Conservation (phyloP, 805 yeast species). For the Komagataella pastoris region DNA sequence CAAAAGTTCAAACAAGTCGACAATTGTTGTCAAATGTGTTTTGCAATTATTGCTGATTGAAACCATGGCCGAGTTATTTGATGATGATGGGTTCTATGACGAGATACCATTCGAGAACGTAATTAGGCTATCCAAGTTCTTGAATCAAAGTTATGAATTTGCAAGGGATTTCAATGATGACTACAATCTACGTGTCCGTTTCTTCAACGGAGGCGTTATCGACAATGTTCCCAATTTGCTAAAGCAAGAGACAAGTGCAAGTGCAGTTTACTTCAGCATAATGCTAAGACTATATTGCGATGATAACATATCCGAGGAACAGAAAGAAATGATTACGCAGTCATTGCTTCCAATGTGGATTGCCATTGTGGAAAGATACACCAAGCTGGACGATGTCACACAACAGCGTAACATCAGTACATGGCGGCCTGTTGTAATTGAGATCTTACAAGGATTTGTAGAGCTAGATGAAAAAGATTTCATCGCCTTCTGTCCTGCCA, state of each 20-base stretch:
- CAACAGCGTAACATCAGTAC: slow-evolving; percentile 69
- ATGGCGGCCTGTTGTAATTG: slow-evolving; percentile 89
- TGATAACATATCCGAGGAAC: slow-evolving; percentile 31
- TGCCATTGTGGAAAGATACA: slow-evolving; percentile 56
- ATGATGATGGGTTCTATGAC: slow-evolving; percentile 52
- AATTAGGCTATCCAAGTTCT: slow-evolving; percentile 40
- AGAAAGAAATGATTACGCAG: slow-evolving; percentile 36
- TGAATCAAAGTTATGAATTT: slow-evolving; percentile 65
- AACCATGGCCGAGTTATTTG: slow-evolving; percentile 68
- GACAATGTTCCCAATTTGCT: slow-evolving; percentile 84
- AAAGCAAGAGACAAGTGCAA: slow-evolving; percentile 83
- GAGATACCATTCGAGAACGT: slow-evolving; percentile 56
- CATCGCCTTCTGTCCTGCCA: slow-evolving; percentile 36
- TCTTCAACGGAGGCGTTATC: slow-evolving; percentile 87
- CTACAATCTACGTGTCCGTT: slow-evolving; percentile 71
- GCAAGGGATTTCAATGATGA: slow-evolving; percentile 83
- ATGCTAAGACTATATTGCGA: slow-evolving; percentile 72
- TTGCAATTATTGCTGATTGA: slow-evolving; percentile 84
- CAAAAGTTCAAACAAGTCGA: slow-evolving; percentile 31
- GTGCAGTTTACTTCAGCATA: slow-evolving; percentile 75
- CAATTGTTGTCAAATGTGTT: slow-evolving; percentile 86
- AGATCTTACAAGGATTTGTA: slow-evolving; percentile 69
- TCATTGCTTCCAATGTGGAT: slow-evolving; percentile 58
- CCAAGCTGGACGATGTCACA: slow-evolving; percentile 62
- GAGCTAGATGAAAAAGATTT: slow-evolving; percentile 70